phyloP scores from a whole-genome alignment of 441 rosid genomes.

The Macaranga tanarius region DNA sequence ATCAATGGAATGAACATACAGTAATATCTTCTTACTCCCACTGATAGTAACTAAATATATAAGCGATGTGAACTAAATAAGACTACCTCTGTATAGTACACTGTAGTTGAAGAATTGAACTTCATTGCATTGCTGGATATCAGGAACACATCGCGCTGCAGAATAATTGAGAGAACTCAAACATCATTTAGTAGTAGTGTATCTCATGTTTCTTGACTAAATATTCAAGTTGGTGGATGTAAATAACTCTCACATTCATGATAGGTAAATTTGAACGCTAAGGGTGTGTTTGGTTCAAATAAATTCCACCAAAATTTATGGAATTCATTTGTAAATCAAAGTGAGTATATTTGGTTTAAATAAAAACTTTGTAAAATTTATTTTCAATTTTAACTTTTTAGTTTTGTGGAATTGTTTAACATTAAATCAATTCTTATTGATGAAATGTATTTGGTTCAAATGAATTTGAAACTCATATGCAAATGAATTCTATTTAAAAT shows the following conservation, averaged over 20 bases:
- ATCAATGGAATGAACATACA: slow-evolving; percentile 2
- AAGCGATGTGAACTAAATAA: neutral
- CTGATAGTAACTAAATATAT: neutral
- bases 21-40: neutral
- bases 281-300: too few relatives aligned
- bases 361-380: too few relatives aligned
- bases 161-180: slow-evolving; percentile 18
- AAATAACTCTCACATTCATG: neutral
- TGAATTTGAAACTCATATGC: too few relatives aligned
- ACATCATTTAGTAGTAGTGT: slow-evolving; percentile 1
- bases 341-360: too few relatives aligned
- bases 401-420: too few relatives aligned
- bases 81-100: slow-evolving; percentile 45
- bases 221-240: neutral
- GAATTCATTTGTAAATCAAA: too few relatives aligned
- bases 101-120: slow-evolving; percentile 44
- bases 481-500: too few relatives aligned
- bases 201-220: neutral
- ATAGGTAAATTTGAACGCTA: too few relatives aligned
- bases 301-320: too few relatives aligned
- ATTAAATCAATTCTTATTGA: too few relatives aligned
- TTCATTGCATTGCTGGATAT: slow-evolving; percentile 49
- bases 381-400: too few relatives aligned
- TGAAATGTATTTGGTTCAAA: too few relatives aligned
- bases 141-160: slow-evolving; percentile 53